These are phyloP conservation scores for Leccinum colubrinum DNA, from an alignment of 1,284 basidiomycete species.

Conservation along the genomic window DNA sequence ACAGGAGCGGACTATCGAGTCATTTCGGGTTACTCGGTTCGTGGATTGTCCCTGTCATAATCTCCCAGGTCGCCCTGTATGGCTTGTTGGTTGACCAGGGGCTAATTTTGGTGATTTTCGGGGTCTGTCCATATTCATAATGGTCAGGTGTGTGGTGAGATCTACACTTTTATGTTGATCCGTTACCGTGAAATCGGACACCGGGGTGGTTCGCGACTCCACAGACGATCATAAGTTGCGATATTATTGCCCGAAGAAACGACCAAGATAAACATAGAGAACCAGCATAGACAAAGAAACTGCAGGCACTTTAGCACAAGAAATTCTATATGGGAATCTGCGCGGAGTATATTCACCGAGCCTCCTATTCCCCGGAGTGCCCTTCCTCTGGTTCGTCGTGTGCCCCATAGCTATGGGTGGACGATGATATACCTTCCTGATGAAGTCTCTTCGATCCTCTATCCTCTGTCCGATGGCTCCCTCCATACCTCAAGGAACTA, in stretches of 20 bases:
- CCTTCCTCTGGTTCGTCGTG: conserved; percentile 45
- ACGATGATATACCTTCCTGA: conserved; percentile 38
- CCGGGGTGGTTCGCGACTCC: conserved; percentile 15
- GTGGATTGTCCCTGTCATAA: conserved; percentile 15
- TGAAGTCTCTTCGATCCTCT: conserved; percentile 58
- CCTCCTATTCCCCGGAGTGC: conserved; percentile 33
- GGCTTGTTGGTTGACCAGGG: conserved; percentile 7
- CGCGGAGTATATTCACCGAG: conserved; percentile 20
- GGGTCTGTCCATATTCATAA: conserved; percentile 1
- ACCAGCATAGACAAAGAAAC: conserved; percentile 19
- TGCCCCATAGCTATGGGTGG: conserved; percentile 39
- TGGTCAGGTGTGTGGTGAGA: conserved; percentile 16
- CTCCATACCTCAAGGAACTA: conserved; percentile 27
- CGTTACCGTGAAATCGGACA: conserved; percentile 16
- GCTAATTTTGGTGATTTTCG: conserved; percentile 28
- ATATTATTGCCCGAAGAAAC: conserved; percentile 15
- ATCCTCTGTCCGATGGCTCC: conserved; percentile 39
- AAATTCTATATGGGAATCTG: conserved; percentile 34
- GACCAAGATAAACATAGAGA: conserved; percentile 18
- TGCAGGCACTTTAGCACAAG: conserved; percentile 33
- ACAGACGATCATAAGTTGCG: conserved; percentile 20
- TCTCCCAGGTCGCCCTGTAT: conserved; percentile 27
- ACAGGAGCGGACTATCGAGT: conserved; percentile 16
- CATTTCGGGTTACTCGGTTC: conserved; percentile 23
- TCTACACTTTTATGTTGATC: conserved; percentile 33